Conservation (phyloP, 2,329 filamentous ascomycete species). For the Epichloe uncinata region DNA sequence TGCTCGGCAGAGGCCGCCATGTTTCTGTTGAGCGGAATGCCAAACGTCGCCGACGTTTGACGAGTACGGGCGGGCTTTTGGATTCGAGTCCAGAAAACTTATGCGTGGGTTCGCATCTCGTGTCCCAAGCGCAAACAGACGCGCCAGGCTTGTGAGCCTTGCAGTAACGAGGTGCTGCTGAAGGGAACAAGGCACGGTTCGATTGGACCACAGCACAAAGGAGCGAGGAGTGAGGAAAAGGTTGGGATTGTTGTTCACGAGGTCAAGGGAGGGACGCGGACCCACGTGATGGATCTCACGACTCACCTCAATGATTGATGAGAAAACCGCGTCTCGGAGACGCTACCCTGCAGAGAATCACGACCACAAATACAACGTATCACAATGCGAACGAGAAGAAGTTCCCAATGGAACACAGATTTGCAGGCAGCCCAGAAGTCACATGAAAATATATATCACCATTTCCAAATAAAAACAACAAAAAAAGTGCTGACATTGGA, state of each 20-base stretch:
- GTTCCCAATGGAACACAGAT: too few species aligned
- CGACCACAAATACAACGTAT: too few species aligned
- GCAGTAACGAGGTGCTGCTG: neutral
- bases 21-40: neutral
- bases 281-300: neutral
- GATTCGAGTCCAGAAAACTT: neutral
- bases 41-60: neutral
- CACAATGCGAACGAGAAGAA: too few species aligned
- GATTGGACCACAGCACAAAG: neutral
- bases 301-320: too few species aligned
- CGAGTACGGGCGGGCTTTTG: neutral
- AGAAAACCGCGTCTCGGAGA: too few species aligned
- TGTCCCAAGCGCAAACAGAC: neutral
- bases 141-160: neutral
- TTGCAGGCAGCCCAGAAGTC: too few species aligned
- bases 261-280: neutral
- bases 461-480: too few species aligned
- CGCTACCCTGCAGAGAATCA: too few species aligned
- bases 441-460: too few species aligned
- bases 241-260: neutral
- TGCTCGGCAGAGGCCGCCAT: constrained; percentile 17
- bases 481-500: too few species aligned
- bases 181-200: neutral
- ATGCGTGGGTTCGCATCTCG: constrained; percentile 1
- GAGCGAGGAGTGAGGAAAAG: neutral